Conservation (phyloP, 192 early-diverging fungal species). For the Rhizophagus clarus region DNA sequence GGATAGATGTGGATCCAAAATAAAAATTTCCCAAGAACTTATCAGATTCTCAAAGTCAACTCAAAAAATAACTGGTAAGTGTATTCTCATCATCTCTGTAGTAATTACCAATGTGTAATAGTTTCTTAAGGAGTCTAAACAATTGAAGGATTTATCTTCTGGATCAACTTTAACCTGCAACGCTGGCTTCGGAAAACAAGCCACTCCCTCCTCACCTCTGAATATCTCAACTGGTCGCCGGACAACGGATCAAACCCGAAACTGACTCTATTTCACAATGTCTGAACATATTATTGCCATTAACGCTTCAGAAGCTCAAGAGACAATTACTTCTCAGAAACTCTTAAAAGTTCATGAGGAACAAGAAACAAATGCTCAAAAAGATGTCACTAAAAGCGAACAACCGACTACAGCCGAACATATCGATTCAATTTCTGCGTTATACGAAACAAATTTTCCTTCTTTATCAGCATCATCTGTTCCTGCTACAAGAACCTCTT, state of each 20-base stretch:
- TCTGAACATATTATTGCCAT: neutral
- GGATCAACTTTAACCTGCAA: constrained; percentile 18
- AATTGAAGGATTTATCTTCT: neutral
- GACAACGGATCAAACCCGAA: constrained; percentile 24
- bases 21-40: neutral
- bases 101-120: neutral
- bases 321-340: neutral
- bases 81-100: neutral
- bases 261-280: constrained; percentile 13
- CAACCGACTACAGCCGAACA: neutral
- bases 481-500: neutral
- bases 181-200: constrained; percentile 28
- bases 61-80: neutral
- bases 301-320: neutral
- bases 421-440: neutral
- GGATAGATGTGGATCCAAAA: neutral
- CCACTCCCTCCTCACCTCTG: neutral
- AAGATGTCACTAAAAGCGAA: neutral
- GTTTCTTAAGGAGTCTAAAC: neutral
- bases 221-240: constrained; percentile 12
- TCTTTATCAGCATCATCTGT: constrained; percentile 6
- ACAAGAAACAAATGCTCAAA: neutral
- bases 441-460: constrained; percentile 22
- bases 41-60: neutral
- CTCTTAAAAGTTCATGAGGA: constrained; percentile 22